Conservation (phyloP, 192 early-diverging fungal species). For the Coemansia sp. region DNA sequence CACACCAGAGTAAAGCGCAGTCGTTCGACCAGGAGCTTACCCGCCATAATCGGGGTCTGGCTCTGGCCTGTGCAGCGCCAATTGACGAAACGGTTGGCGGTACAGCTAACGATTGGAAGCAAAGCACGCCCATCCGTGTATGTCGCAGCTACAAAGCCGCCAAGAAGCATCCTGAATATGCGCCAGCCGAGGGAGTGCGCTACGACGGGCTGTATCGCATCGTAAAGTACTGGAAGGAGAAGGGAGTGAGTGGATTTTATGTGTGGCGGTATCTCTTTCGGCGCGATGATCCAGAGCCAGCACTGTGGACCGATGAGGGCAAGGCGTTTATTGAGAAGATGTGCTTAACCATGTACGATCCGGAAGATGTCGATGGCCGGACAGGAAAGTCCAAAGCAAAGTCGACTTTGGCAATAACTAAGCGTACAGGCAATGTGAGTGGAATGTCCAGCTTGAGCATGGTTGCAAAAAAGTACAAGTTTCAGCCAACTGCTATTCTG, state of each 20-base stretch:
- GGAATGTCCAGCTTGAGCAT: no score
- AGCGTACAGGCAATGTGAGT: background rate
- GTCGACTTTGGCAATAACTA: background rate
- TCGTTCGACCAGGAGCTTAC: slow-evolving; percentile 60
- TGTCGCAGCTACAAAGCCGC: slow-evolving; percentile 55
- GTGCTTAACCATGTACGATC: slow-evolving; percentile 50
- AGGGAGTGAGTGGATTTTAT: slow-evolving; percentile 43
- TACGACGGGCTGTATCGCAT: slow-evolving; percentile 71
- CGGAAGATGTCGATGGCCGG: slow-evolving; percentile 2
- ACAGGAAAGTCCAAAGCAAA: background rate
- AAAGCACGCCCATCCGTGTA: slow-evolving; percentile 60
- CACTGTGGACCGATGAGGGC: slow-evolving; percentile 64
- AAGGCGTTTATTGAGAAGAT: slow-evolving; percentile 39
- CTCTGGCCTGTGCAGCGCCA: slow-evolving; percentile 57
- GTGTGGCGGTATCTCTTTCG: slow-evolving; percentile 68
- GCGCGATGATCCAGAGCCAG: slow-evolving; percentile 62
- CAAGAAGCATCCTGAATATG: slow-evolving; percentile 54
- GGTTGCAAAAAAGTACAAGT: background rate
- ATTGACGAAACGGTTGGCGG: slow-evolving; percentile 44
- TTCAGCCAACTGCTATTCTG: slow-evolving; percentile 17
- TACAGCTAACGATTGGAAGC: slow-evolving; percentile 55
- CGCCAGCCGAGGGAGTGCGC: slow-evolving; percentile 58
- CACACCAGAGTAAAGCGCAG: slow-evolving; percentile 53
- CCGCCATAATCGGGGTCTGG: slow-evolving; percentile 59
- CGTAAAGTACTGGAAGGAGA: slow-evolving; percentile 63